Percentiles rank a stretch among this genome's conserved stretches.
These are phyloP conservation scores for Trichosporon sp. DNA, from an alignment of 1,284 basidiomycete species.

Conservation along the genomic window DNA sequence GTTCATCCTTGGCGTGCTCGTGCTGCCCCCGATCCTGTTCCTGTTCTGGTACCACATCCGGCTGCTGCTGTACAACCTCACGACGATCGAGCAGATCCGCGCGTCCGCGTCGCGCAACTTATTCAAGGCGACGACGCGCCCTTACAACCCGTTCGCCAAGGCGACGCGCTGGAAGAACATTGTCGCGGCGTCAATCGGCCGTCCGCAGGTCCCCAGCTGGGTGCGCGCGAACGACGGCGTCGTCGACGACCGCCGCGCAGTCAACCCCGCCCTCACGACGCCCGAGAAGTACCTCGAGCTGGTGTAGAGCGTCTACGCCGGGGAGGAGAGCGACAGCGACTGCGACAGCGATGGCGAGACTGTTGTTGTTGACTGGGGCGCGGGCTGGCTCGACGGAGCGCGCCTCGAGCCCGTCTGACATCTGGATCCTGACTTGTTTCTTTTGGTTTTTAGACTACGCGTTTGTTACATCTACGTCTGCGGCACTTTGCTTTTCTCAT, in stretches of 20 bases:
- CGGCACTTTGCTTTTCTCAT: neutral
- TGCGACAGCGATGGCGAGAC: neutral
- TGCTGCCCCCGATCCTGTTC: conserved; percentile 76
- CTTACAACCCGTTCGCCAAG: conserved; percentile 46
- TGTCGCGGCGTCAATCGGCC: conserved; percentile 37
- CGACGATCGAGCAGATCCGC: conserved; percentile 73
- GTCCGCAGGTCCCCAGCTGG: conserved; percentile 48
- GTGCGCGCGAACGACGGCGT: conserved; percentile 40
- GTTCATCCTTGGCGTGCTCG: conserved; percentile 62
- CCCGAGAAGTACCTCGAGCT: conserved; percentile 26
- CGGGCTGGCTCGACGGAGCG: neutral
- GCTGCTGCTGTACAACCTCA: conserved; percentile 73
- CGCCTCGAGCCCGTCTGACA: neutral
- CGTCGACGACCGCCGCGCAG: conserved; percentile 29
- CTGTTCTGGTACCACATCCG: conserved; percentile 76
- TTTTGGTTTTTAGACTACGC: neutral
- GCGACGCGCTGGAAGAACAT: conserved; percentile 38
- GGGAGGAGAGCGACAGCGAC: neutral
- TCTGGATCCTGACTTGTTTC: neutral
- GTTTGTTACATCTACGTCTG: neutral
- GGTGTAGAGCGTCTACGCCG: conserved; percentile 11
- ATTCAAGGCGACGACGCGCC: conserved; percentile 28
- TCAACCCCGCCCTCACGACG: conserved; percentile 43
- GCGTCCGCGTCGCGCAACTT: conserved; percentile 39
- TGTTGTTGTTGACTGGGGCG: neutral